Conservation (phyloP, 768 basidiomycete species). For the Clathrus columnatus region DNA sequence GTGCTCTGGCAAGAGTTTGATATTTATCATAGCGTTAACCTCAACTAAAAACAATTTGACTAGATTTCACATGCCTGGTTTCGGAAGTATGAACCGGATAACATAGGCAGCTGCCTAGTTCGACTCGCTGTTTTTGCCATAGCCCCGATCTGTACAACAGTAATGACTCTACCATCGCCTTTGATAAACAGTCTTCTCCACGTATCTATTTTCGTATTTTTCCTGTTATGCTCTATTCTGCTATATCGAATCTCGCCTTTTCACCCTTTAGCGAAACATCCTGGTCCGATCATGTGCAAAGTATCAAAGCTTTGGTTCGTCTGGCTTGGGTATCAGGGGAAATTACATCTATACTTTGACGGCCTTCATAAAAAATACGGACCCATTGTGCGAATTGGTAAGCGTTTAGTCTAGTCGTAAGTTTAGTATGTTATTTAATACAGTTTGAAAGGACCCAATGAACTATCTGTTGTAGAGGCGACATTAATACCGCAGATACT, state of each 20-base stretch:
- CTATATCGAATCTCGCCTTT: constrained; percentile 29
- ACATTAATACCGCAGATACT: not conserved
- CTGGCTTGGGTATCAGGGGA: constrained; percentile 12
- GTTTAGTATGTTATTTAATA: not conserved
- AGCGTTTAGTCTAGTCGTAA: not conserved
- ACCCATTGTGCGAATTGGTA: constrained; percentile 26
- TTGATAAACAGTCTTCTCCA: constrained; percentile 10
- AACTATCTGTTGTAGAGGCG: constrained; percentile 22
- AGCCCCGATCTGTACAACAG: not conserved
- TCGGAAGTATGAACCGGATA: not conserved
- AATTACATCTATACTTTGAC: constrained; percentile 17
- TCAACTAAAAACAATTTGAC: too few relatives aligned
- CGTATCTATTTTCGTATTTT: not conserved
- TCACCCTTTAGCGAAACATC: constrained; percentile 30
- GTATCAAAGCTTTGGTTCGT: constrained; percentile 25
- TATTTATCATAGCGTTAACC: not conserved
- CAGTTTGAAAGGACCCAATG: constrained; percentile 27
- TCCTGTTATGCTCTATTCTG: constrained; percentile 18
- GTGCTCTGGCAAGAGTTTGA: not conserved
- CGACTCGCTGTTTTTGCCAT: not conserved
- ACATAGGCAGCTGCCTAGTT: not conserved
- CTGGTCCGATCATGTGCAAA: constrained; percentile 26
- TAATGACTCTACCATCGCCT: not conserved
- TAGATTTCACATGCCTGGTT: not conserved
- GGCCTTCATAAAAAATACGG: constrained; percentile 25